phyloP scores from a whole-genome alignment of 805 yeast species.

The Metschnikowia baotianmanensis region DNA sequence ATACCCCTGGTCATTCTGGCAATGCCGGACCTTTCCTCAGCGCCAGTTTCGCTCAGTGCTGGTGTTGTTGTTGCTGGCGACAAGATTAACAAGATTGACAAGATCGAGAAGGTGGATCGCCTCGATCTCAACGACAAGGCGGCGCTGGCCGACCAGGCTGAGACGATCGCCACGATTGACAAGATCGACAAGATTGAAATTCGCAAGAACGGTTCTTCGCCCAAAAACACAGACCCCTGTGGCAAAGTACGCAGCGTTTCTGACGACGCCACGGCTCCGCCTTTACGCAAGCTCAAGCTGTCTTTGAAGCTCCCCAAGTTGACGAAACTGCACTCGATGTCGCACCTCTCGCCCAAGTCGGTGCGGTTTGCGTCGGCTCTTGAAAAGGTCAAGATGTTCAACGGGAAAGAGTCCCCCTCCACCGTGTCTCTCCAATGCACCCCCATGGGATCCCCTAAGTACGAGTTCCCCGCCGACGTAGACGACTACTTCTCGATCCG shows the following conservation, averaged over 20 bases:
- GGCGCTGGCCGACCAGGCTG: too few species aligned
- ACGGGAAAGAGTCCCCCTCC: slow-evolving; percentile 57
- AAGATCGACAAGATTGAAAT: too few species aligned
- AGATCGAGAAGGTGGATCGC: too few species aligned
- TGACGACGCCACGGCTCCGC: slow-evolving; percentile 8
- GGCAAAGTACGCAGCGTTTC: slow-evolving; percentile 1
- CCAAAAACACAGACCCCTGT: neutral
- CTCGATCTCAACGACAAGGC: too few species aligned
- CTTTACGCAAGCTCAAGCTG: slow-evolving; percentile 21
- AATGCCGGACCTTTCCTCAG: too few species aligned
- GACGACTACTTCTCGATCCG: slow-evolving; percentile 28
- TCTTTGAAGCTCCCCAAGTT: slow-evolving; percentile 24
- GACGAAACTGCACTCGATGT: slow-evolving; percentile 25
- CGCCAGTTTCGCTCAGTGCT: too few species aligned
- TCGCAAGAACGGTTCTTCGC: too few species aligned
- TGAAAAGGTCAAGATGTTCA: slow-evolving; percentile 63
- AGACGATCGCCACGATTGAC: too few species aligned
- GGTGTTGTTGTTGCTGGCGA: too few species aligned
- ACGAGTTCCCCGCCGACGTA: slow-evolving; percentile 10
- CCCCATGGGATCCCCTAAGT: slow-evolving; percentile 39
- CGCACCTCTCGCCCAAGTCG: slow-evolving; percentile 40
- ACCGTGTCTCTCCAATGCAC: slow-evolving; percentile 60
- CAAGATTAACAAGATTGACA: too few species aligned
- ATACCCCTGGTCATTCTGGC: too few species aligned
- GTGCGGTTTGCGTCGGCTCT: slow-evolving; percentile 64